Conservation (phyloP, 2,329 filamentous ascomycete species). For the Periglandula ipomoeae region DNA sequence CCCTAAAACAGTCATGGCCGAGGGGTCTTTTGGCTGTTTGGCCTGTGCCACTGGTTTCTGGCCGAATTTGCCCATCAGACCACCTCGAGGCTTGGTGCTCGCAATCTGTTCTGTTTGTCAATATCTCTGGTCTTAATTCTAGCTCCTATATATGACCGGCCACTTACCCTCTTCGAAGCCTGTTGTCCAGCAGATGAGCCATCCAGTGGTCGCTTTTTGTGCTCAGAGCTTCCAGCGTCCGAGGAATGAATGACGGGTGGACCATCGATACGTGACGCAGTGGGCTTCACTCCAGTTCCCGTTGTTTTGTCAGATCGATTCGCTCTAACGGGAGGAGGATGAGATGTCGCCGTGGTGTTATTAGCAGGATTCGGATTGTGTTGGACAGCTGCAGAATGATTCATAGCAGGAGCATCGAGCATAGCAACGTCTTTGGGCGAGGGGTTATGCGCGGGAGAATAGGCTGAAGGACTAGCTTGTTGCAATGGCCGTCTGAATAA, state of each 20-base stretch:
- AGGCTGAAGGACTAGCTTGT: conserved; percentile 21
- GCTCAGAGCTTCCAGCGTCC: conserved; percentile 12
- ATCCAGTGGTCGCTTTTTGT: conserved; percentile 37
- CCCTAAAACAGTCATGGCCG: conserved; percentile 43
- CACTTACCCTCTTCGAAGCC: conserved; percentile 33
- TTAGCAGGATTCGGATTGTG: neutral
- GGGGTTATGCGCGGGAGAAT: neutral
- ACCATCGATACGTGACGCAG: conserved; percentile 17
- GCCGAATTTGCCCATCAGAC: conserved; percentile 28
- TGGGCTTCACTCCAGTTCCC: neutral
- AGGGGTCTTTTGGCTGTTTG: conserved; percentile 35
- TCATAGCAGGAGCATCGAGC: conserved; percentile 1
- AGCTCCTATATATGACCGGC: no score
- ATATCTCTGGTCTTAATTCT: conserved; percentile 7
- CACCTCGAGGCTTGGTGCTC: conserved; percentile 20
- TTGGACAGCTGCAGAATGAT: neutral
- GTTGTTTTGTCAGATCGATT: neutral
- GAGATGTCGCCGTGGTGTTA: neutral
- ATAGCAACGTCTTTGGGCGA: conserved; percentile 9
- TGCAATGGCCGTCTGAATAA: conserved; percentile 37
- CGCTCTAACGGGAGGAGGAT: conserved; percentile 5
- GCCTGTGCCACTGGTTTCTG: conserved; percentile 18
- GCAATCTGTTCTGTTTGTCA: conserved; percentile 22
- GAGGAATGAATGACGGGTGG: conserved; percentile 33
- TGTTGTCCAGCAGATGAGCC: conserved; percentile 22